Base-by-base conservation (phyloP, 768 basidiomycete genomes). In the Naganishia vaughanmartiniae region DNA sequence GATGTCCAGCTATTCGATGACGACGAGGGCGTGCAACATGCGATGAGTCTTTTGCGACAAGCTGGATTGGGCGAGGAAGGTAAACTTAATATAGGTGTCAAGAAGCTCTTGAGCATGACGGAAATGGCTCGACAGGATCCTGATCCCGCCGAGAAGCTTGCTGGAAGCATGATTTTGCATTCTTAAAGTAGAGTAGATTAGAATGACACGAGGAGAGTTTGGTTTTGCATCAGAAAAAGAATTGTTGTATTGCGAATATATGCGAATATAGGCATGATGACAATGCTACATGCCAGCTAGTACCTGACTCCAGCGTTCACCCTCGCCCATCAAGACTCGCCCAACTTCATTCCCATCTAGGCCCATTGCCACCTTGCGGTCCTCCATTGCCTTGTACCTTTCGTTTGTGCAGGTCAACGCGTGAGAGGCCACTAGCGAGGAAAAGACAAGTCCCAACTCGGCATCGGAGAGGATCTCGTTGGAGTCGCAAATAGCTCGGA, bases 111-210 rank as follows among this genome's bases (percentile, higher is more conserved):
- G 78, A 92, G 89, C 71, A 85, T 90, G 67, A 85, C 94, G 24
- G 96, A 99, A 85, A 97, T 96, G 94, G 91, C 94, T 57, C 85
- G 95, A 76, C 96, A 98, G 83, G 95, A 96, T 77, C 92, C 92
- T 0, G 89, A 87, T 72, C 89, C 88, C 19, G 90, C 87, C 33
- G 87, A 89, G 76, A 83, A 81, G 67, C 67, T 82, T 17, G 77
- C 76, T 0, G 75, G 76, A 17, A 80, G 79, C 70, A 68, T 82
- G 72, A 74, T 80, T 6, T 17, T 48, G 51, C 60, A 70, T 17
- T 63, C 60, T 42, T 63, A 46, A 26, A 63, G 42, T 42, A 42
- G 12, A 36, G 34, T 42, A 42, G 42, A 42, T 9, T 42, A 42
- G 42, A 42, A 5, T 6, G 36, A 36, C 36, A 36, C 36, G 12